Base-by-base conservation (phyloP, 1,284 basidiomycete species). In the Rhodotorula sp. region DNA sequence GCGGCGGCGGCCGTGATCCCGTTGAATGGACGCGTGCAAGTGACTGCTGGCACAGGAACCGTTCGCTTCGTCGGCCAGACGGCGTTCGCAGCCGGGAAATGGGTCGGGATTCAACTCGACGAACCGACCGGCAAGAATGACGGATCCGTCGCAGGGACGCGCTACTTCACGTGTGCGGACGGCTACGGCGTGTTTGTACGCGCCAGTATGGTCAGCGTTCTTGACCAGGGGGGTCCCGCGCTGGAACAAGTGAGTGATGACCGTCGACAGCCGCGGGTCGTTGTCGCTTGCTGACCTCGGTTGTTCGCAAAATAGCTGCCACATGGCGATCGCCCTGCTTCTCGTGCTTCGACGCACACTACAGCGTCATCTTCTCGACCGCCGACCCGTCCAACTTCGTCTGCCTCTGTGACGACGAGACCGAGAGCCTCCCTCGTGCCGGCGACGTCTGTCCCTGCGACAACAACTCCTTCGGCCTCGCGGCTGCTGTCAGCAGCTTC, bases 71-170 rank as follows among this genome's bases (percentile, higher is more conserved):
- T 85, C 56, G 96, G 96, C 0, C 79, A 87, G 61, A 85, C 96
- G 0, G 85, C 86, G 6, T 99, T 99, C 80, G 87, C 92, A 22
- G 80, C 87, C 3, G 96, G 96, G 0, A 90, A 90, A 82, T 99
- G 96, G 96, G 86, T 97, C 69, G 96, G 96, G 22, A 87, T 99
- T 68, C 93, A 95, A 79, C 86, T 99, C 66, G 87, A 81, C 66
- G 76, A 78, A 77, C 79, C 62, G n/a, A 89, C 87, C 57, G 96
- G 96, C 53, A 98, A 98, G 88, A 99, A 99, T 83, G 91, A 99
- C 78, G 96, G 96, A 3, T 86, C 87, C 1, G 91, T 99, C 1
- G 85, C 89, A 60, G 94, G 91, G 42, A 84, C 89, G 68, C 77
- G 82, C 14, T 99, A 99, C 83, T 99, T 99, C 81, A 85, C 84